Conservation (phyloP, 2,329 filamentous ascomycete genomes). For the Akanthomyces lecanii region DNA sequence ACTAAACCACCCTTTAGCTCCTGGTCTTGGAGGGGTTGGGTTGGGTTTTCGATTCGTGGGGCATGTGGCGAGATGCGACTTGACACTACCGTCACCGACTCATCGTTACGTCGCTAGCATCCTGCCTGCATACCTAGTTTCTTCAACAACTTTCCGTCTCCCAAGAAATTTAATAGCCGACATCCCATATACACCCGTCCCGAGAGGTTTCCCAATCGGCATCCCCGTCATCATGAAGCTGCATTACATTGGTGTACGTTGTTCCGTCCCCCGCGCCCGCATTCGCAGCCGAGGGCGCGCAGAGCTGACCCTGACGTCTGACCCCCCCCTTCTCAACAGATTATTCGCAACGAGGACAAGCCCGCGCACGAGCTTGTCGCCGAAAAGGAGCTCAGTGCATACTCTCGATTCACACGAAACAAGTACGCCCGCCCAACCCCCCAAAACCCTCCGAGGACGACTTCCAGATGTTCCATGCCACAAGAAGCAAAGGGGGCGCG, state of each 20-base stretch:
- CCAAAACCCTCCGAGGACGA: not conserved
- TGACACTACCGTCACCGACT: conserved; percentile 14
- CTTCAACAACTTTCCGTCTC: not conserved
- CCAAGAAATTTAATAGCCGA: not conserved
- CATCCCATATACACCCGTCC: not conserved
- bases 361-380: conserved; percentile 71
- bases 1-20: not conserved
- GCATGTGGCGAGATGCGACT: conserved; percentile 16
- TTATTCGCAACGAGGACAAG: conserved; percentile 74
- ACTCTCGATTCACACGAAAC: conserved; percentile 73
- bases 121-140: conserved; percentile 6
- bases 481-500: not conserved
- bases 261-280: conserved; percentile 25
- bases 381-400: conserved; percentile 73
- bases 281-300: conserved; percentile 18
- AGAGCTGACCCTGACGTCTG: conserved; percentile 16
- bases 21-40: not conserved
- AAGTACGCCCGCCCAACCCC: conserved; percentile 47
- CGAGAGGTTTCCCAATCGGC: not conserved
- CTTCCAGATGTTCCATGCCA: not conserved
- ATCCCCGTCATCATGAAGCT: conserved; percentile 66
- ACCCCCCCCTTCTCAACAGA: conserved; percentile 44
- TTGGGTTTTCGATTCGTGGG: conserved; percentile 15
- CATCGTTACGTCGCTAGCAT: conserved; percentile 3
- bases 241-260: conserved; percentile 77